Evolutionary conservation across 2,329 filamentous ascomycete genomes (phyloP).

Genomic region (Alternaria viburni): DNA sequence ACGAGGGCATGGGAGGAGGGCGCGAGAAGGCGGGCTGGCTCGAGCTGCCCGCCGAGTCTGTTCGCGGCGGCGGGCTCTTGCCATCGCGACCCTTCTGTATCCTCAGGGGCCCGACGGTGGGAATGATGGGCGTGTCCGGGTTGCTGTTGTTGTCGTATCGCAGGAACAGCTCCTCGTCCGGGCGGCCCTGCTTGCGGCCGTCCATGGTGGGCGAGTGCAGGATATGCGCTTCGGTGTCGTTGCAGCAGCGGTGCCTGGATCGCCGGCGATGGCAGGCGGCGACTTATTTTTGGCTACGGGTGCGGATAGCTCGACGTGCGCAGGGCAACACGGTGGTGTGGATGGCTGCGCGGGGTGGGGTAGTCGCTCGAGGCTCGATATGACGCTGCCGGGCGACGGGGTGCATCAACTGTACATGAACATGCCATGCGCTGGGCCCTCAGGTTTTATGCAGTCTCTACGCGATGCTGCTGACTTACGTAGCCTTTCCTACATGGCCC

Average conservation of each 20-base stretch:
- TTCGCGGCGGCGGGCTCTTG: slow-evolving; percentile 58
- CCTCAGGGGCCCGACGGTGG: slow-evolving; percentile 81
- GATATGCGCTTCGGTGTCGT: slow-evolving; percentile 4
- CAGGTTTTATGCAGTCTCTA: slow-evolving; percentile 20
- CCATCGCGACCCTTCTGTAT: slow-evolving; percentile 76
- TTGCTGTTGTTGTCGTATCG: slow-evolving; percentile 48
- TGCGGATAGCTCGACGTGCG: slow-evolving; percentile 24
- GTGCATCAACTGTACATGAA: slow-evolving; percentile 11
- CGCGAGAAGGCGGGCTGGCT: slow-evolving; percentile 46
- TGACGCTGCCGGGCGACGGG: slow-evolving; percentile 16
- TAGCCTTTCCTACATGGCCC: slow-evolving; percentile 25
- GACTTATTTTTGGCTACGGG: slow-evolving; percentile 35
- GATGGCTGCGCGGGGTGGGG: slow-evolving; percentile 28
- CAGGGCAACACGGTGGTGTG: slow-evolving; percentile 8
- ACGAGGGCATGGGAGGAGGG: slow-evolving; percentile 63
- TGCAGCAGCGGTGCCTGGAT: slow-evolving; percentile 20
- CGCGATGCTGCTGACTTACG: slow-evolving; percentile 35
- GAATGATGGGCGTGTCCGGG: slow-evolving; percentile 78
- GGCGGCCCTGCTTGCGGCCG: slow-evolving; percentile 65
- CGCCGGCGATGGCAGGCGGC: slow-evolving; percentile 29
- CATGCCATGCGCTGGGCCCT: slow-evolving; percentile 9
- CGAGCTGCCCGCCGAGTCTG: slow-evolving; percentile 70
- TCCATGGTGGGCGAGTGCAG: slow-evolving; percentile 44
- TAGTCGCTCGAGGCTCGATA: slow-evolving; percentile 12
- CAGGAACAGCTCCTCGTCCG: slow-evolving; percentile 85